Percentiles rank a stretch among this genome's conserved stretches.
These are phyloP conservation scores for Malbranchea cinnamomea DNA, from an alignment of 2,329 filamentous ascomycete species.

Conservation along the genomic window DNA sequence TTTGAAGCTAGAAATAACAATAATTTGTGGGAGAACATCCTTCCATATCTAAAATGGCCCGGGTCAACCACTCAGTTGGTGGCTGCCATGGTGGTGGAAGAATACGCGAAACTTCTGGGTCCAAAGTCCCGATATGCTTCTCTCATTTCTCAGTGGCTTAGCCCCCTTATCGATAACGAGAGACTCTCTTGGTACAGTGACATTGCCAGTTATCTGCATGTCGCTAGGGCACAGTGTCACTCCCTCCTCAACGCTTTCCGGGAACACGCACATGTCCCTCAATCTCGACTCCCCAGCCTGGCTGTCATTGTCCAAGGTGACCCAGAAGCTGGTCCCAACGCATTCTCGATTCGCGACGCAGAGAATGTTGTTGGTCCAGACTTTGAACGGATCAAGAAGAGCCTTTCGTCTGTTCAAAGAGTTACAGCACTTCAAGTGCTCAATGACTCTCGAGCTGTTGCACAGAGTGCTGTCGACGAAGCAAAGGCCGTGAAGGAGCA, in stretches of 20 bases:
- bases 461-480: constrained; percentile 59
- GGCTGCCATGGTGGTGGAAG: constrained; percentile 70
- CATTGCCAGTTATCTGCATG: constrained; percentile 75
- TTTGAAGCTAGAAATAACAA: constrained; percentile 45
- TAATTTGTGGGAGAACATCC: constrained; percentile 48
- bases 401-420: constrained; percentile 75
- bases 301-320: constrained; percentile 92
- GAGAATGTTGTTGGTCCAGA: constrained; percentile 77
- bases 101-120: constrained; percentile 52
- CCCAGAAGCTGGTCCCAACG: constrained; percentile 74
- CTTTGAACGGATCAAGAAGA: constrained; percentile 75
- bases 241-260: constrained; percentile 83
- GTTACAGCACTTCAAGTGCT: constrained; percentile 69
- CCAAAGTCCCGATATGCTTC: constrained; percentile 19
- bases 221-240: constrained; percentile 80
- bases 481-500: constrained; percentile 64
- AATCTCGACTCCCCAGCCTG: constrained; percentile 59
- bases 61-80: constrained; percentile 79
- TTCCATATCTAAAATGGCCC: constrained; percentile 53
- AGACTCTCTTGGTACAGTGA: constrained; percentile 75
- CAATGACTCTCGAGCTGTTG: constrained; percentile 58
- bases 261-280: constrained; percentile 70
- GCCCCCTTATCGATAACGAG: constrained; percentile 64
- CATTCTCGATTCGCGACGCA: constrained; percentile 76
- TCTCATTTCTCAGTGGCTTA: constrained; percentile 42